Percentiles rank a stretch among this genome's conserved stretches.
Evolutionary conservation across 2,329 filamentous ascomycete species (phyloP).

Genomic region (Dothideomycetes sp.): DNA sequence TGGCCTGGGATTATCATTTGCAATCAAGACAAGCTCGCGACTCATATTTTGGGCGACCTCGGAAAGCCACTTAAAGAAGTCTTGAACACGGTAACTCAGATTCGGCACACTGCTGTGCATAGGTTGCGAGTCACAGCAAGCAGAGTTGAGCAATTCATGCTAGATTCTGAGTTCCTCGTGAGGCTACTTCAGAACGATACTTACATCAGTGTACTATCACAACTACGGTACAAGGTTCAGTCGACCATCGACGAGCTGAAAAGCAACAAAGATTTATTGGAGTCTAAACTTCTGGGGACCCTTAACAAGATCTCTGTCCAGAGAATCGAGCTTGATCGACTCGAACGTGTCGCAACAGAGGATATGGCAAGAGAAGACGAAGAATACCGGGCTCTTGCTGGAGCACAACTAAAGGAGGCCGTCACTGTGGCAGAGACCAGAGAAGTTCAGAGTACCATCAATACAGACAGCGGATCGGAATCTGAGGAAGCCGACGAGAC

Average conservation of each 20-base stretch:
- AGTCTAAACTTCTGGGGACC: constrained; percentile 13
- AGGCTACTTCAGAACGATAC: neutral
- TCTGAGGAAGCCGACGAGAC: too few species aligned
- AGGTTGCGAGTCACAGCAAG: constrained; percentile 15
- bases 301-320: constrained; percentile 15
- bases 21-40: neutral
- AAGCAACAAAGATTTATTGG: constrained; percentile 15
- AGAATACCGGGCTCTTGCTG: constrained; percentile 7
- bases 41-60: neutral
- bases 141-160: neutral
- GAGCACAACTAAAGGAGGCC: neutral
- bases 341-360: constrained; percentile 15
- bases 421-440: neutral
- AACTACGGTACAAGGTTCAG: constrained; percentile 13
- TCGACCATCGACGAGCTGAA: constrained; percentile 14
- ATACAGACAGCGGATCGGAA: too few species aligned
- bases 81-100: neutral
- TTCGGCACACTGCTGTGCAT: constrained; percentile 20
- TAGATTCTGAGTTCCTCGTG: neutral
- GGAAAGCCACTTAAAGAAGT: neutral
- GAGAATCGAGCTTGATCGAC: constrained; percentile 15
- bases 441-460: neutral
- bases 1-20: neutral
- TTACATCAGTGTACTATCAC: neutral
- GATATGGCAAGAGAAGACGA: constrained; percentile 12